Evolutionary conservation across 495 filamentous ascomycete species (phyloP), one percentile per base, ranked within the genome.

Genomic region (Aspergillus homomorphus): DNA sequence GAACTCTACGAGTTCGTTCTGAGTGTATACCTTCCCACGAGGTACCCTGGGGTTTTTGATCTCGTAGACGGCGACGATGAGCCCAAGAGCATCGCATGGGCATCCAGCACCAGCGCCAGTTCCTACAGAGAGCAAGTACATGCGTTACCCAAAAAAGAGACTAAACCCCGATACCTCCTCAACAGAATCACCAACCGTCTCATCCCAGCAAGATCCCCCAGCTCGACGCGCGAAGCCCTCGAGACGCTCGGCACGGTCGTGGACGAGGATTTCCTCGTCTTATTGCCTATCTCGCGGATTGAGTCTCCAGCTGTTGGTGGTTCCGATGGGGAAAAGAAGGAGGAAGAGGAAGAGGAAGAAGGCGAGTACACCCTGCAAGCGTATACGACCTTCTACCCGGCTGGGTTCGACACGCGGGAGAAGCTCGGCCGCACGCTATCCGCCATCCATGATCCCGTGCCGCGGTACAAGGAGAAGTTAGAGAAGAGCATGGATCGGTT

Each of bases 401-500:
- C 82, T 14, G 90, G 90, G 1, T 91, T 93, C 65, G 77, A 86
- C 42, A 82, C 86, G 0, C 66, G 75, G 14, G 54, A 77, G 41
- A 93, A 91, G 64, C 78, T 92, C 10, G 84, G 83, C 0, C 73
- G 80, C 58, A 68, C 75, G 1, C 71, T 94, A 2, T 79, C 80
- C 0, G 80, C 84, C 45, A 89, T 95, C 55, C 91, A 95, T 62
- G 71, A 56, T 3, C 87, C 87, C 0, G 85, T 90, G 0, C 88
- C 88, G 0, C 80, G 83, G 1, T 93, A 91, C 64, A 70, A 69
- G 23, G 81, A 82, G 23, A 91, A 88, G 68, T 77, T 95, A 2
- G 84, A 86, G 53, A 79, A 78, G 23, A 88, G 85, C 54, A 91
- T 95, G 87, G 89, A 93, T 67, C 77, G 84, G 18, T 92, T 87